phyloP scores from a whole-genome alignment of 441 rosid genomes.

The Flueggea neowawraea region DNA sequence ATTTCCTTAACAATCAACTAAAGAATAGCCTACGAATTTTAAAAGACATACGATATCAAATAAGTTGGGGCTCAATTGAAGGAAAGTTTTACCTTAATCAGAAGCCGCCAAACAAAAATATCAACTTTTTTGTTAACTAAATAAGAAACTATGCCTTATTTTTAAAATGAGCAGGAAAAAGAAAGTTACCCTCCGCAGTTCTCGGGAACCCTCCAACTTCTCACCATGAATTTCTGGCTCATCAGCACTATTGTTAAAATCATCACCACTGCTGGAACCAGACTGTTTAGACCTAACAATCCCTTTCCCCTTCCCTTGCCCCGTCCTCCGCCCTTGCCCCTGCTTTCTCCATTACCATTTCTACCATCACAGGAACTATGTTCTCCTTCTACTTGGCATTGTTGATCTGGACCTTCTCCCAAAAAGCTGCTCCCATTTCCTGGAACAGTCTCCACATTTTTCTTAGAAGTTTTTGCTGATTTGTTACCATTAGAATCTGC shows the following conservation, averaged over 20 bases:
- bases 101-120: not conserved
- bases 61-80: not conserved
- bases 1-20: not conserved
- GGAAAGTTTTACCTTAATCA: not conserved
- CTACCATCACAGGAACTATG: slow-evolving; percentile 20
- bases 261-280: slow-evolving; percentile 46
- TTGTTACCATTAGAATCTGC: slow-evolving; percentile 30
- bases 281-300: slow-evolving; percentile 32
- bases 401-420: slow-evolving; percentile 15
- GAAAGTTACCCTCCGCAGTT: slow-evolving; percentile 63
- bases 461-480: slow-evolving; percentile 28
- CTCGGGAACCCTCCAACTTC: slow-evolving; percentile 28
- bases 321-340: slow-evolving; percentile 28
- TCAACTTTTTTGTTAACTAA: not conserved
- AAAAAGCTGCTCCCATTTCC: slow-evolving; percentile 20
- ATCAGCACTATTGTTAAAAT: slow-evolving; percentile 28
- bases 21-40: not conserved
- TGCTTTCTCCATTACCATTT: slow-evolving; percentile 10
- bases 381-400: slow-evolving; percentile 7
- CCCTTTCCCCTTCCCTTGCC: slow-evolving; percentile 25
- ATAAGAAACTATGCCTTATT: not conserved
- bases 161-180: slow-evolving; percentile 5
- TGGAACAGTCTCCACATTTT: slow-evolving; percentile 24
- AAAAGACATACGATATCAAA: not conserved
- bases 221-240: slow-evolving; percentile 23